Percentiles rank a stretch among this genome's conserved stretches.
phyloP scores from a whole-genome alignment of 2,329 filamentous ascomycete genomes.

The Tolypocladium endophyticum region DNA sequence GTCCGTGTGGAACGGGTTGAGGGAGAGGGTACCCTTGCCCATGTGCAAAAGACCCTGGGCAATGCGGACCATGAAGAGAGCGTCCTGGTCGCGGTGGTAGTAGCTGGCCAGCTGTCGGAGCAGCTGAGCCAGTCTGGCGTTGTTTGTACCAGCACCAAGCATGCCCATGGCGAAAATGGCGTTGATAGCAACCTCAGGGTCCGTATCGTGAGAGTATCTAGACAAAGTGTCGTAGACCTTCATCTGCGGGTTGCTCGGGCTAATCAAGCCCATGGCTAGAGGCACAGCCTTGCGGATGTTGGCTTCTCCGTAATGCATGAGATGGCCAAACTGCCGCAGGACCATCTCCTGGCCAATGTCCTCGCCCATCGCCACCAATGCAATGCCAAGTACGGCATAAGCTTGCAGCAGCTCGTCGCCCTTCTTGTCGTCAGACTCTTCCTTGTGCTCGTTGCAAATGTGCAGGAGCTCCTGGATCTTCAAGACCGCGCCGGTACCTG shows the following conservation, averaged over 20 bases:
- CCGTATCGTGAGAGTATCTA: conserved; percentile 95
- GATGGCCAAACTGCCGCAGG: conserved; percentile 87
- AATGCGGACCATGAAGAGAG: conserved; percentile 97
- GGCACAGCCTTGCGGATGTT: conserved; percentile 96
- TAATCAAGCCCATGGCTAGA: conserved; percentile 91
- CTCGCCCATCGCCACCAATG: conserved; percentile 93
- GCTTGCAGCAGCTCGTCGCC: conserved; percentile 91
- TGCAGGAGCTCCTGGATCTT: conserved; percentile 96
- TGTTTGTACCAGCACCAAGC: conserved; percentile 93
- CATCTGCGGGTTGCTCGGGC: conserved; percentile 98
- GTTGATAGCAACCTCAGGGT: conserved; percentile 96
- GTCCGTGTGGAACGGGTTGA: conserved; percentile 99
- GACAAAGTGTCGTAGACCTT: conserved; percentile 98
- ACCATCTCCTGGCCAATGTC: conserved; percentile 99
- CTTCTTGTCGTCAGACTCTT: conserved; percentile 89
- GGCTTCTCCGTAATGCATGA: conserved; percentile 98
- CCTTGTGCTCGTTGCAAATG: conserved; percentile 95
- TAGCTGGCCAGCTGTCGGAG: conserved; percentile 93
- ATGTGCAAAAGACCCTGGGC: conserved; percentile 96
- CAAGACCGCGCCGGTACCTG: conserved; percentile 89
- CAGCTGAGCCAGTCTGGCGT: conserved; percentile 88
- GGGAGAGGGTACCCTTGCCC: conserved; percentile 93
- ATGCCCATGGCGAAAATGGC: conserved; percentile 99
- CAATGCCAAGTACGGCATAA: conserved; percentile 90
- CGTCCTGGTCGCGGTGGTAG: conserved; percentile 93